Evolutionary conservation across 768 basidiomycete genomes (phyloP), one percentile per base, ranked within the genome.

Genomic region (Xanthoconium stramineum): DNA sequence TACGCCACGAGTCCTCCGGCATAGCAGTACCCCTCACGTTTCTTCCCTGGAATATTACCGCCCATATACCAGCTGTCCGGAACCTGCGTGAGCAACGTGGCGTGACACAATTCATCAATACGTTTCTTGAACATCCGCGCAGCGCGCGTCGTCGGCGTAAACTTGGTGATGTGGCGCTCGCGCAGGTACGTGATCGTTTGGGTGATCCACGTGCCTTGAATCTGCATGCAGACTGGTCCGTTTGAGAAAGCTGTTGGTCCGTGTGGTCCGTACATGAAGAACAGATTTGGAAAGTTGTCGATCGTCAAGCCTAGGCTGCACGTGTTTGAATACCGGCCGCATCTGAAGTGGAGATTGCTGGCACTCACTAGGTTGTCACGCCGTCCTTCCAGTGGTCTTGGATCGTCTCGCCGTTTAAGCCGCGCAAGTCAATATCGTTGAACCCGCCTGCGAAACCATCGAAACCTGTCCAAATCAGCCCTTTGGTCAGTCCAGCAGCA

Each of bases 391-490:
- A n/a, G n/a, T n/a, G n/a, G n/a, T n/a, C n/a, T n/a, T n/a, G n/a
- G n/a, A n/a, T n/a, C n/a, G n/a, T n/a, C n/a, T n/a, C n/a, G n/a
- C n/a, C n/a, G n/a, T n/a, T n/a, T n/a, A n/a, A n/a, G 10, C 45
- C 30, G 30, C 45, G 45, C 15, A 46, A 32, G 30, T 46, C 45
- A 10, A 46, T 32, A 11, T 10, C 30, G 17, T 5, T 32, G 29
- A 32, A 32, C 17, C 29, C 44, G 9, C 61, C 57, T 2, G 46
- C 38, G 14, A 50, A 50, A 15, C 12, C 6, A 29, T 63, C 61
- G 24, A 63, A 63, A 0, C 62, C 61, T 63, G 37, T 29, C 14
- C 52, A 38, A 32, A n/a, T n/a, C n/a, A n/a, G n/a, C n/a, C n/a
- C 15, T 2, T 48, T n/a, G 44, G 39, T 17, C 17, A 17, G 13